Conservation (phyloP, 352 stramenopile species). For the Phytophthora ohioensis region DNA sequence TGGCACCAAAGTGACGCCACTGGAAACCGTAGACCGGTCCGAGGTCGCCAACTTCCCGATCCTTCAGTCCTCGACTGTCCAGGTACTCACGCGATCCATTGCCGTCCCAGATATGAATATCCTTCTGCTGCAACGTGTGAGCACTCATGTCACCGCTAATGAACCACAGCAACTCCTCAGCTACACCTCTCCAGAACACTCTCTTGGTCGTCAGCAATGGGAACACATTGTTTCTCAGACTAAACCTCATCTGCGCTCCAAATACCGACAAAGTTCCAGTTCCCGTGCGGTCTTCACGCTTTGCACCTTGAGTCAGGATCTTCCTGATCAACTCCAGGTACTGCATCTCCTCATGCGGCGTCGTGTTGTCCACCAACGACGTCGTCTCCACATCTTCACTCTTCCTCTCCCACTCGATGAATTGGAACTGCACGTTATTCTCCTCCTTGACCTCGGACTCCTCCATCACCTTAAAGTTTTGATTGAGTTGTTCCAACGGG, state of each 20-base stretch:
- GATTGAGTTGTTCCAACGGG: constrained; percentile 72
- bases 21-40: constrained; percentile 98
- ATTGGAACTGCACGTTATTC: constrained; percentile 83
- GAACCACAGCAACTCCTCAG: constrained; percentile 99
- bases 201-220: constrained; percentile 99
- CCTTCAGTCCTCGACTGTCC: constrained; percentile 91
- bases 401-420: constrained; percentile 66
- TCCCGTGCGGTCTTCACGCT: constrained; percentile 97
- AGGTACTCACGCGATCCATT: constrained; percentile 98
- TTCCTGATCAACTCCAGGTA: constrained; percentile 95
- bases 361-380: constrained; percentile 22
- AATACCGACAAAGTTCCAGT: constrained; percentile 99
- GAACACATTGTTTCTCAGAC: constrained; percentile 94
- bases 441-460: constrained; percentile 77
- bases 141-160: constrained; percentile 97
- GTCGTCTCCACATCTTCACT: background rate
- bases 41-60: constrained; percentile 97
- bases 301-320: constrained; percentile 95
- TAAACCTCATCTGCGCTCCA: constrained; percentile 97
- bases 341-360: constrained; percentile 71
- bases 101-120: constrained; percentile 99
- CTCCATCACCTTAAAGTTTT: constrained; percentile 54
- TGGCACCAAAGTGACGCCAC: constrained; percentile 99
- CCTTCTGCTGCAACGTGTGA: constrained; percentile 96
- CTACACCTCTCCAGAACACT: constrained; percentile 99